Evolutionary conservation across 192 early-diverging fungal species (phyloP), one percentile per base, ranked within the genome.

Genomic region (Coemansia sp.): DNA sequence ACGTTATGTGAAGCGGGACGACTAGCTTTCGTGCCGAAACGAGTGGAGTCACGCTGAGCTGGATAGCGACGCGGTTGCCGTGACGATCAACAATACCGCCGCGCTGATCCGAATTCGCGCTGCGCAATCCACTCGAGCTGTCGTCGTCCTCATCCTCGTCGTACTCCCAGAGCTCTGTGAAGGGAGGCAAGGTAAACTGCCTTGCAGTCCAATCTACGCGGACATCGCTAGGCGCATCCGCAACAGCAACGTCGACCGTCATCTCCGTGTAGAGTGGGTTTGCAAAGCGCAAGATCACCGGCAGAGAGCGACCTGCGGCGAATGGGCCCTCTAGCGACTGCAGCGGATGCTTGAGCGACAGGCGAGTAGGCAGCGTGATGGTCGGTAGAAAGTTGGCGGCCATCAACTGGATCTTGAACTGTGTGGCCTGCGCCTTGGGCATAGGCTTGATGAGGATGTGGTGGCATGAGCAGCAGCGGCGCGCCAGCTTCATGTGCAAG

Each of bases 371-470:
- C 29, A 79, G 17, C 1, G 91, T 89, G 40, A 97, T 92, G 27
- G 83, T 89, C 0, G 95, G 95, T 29, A 97, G 75, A 68, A 88
- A 89, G 67, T 91, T 90, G 58, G 90, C 84, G 0, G 94, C 95
- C 59, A 94, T 87, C 45, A 93, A 84, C 71, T 94, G 93, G 77
- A 97, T 94, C 70, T 92, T 94, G 85, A 96, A 97, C 56, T 88
- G 82, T 1, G 90, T 93, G 6, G 87, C 84, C 62, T 96, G 93
- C 1, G 94, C 93, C 68, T 96, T 96, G 71, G 90, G 89, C 62
- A 96, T 94, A 0, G 96, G 95, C 70, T 96, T 96, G 61, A 94
- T 90, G 20, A 98, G 80, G 41, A 96, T 91, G 70, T 95, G 91
- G 38, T 92, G 89, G 84, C 96, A 98, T 4, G 83, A 70, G 38